Evolutionary conservation across 129 eudicot species (phyloP).

Genomic region (Flaveria brownii): DNA sequence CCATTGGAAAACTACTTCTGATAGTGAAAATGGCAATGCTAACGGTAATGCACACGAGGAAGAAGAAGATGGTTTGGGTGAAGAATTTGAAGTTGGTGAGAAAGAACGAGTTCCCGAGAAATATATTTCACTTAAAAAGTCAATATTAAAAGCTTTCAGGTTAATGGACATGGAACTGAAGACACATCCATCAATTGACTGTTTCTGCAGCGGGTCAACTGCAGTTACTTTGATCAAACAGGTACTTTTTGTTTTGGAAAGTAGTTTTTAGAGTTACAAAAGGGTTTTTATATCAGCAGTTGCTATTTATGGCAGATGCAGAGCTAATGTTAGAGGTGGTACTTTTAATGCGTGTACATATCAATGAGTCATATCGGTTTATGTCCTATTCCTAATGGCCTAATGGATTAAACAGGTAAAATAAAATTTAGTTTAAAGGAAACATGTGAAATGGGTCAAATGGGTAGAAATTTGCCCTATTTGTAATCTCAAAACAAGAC

Average conservation of each 20-base stretch:
- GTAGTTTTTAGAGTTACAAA: neutral
- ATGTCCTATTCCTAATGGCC: neutral
- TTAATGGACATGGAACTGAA: constrained; percentile 87
- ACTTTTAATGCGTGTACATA: neutral
- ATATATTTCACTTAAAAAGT: constrained; percentile 61
- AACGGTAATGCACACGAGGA: constrained; percentile 44
- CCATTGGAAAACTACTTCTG: constrained; percentile 52
- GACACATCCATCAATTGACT: constrained; percentile 68
- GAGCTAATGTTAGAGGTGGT: neutral
- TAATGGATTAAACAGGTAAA: too few species aligned
- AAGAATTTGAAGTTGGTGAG: constrained; percentile 52
- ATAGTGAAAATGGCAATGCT: constrained; percentile 41
- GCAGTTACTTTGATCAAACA: constrained; percentile 78
- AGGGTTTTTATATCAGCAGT: neutral
- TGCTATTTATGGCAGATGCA: neutral
- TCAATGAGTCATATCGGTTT: neutral
- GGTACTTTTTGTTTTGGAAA: constrained; percentile 39
- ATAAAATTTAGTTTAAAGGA: too few species aligned
- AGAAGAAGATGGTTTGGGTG: constrained; percentile 59
- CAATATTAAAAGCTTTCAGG: constrained; percentile 75
- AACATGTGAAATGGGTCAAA: neutral
- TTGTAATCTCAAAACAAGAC: neutral
- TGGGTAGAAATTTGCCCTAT: neutral
- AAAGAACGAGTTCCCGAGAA: constrained; percentile 60
- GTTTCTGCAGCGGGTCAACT: constrained; percentile 95